Conservation (phyloP, 2,329 filamentous ascomycete species). For the Ceratocystis huliohia region DNA sequence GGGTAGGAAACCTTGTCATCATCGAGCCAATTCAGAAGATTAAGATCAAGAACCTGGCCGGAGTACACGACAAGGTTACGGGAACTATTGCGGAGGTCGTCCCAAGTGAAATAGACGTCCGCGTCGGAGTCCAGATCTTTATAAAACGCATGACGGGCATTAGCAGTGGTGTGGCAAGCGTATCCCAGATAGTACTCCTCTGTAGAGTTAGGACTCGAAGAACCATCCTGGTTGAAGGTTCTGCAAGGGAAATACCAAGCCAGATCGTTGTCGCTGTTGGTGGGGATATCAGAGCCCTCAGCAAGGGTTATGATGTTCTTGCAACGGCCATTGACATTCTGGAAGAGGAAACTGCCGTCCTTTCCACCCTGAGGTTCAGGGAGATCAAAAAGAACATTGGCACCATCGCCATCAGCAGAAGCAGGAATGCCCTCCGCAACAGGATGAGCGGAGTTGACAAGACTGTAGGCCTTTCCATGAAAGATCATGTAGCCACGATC, state of each 20-base stretch:
- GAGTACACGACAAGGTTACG: conserved; percentile 92
- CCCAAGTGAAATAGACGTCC: conserved; percentile 93
- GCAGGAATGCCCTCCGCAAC: conserved; percentile 63
- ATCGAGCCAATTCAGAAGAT: conserved; percentile 86
- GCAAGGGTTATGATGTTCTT: conserved; percentile 74
- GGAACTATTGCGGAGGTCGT: conserved; percentile 76
- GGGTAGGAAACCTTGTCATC: conserved; percentile 64
- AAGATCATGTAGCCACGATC: conserved; percentile 83
- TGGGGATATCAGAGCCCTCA: conserved; percentile 62
- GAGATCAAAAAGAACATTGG: conserved; percentile 83
- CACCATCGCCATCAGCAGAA: conserved; percentile 34
- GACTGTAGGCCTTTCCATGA: conserved; percentile 79
- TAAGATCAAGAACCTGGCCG: conserved; percentile 79
- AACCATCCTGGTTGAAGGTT: conserved; percentile 87
- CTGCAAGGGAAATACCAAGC: conserved; percentile 97
- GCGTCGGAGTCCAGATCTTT: conserved; percentile 51
- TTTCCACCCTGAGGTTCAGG: conserved; percentile 68
- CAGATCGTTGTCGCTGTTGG: conserved; percentile 56
- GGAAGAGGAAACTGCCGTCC: conserved; percentile 94
- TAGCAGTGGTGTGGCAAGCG: conserved; percentile 67
- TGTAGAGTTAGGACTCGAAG: conserved; percentile 60
- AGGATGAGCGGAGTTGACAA: conserved; percentile 65
- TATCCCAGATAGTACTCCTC: conserved; percentile 70
- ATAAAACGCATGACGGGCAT: conserved; percentile 65
- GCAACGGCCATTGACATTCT: conserved; percentile 95